These are phyloP conservation scores for Carex myosuroides DNA, from an alignment of 176 grass and related monocot species.

Conservation along the genomic window DNA sequence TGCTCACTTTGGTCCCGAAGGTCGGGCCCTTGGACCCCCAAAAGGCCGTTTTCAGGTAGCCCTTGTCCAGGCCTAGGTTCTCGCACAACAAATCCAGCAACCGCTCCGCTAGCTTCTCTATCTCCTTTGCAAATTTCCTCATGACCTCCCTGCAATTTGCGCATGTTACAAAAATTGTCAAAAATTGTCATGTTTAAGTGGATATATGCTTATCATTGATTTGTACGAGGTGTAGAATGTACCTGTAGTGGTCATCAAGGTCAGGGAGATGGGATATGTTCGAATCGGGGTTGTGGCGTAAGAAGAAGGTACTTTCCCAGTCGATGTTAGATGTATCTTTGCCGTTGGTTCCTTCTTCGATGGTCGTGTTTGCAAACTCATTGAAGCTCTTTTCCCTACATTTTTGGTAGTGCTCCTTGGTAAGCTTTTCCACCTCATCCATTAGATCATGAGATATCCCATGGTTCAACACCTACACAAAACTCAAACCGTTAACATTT, in stretches of 20 bases:
- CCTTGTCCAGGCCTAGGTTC: slow-evolving; percentile 78
- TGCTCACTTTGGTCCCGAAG: slow-evolving; percentile 87
- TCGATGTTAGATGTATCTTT: slow-evolving; percentile 43
- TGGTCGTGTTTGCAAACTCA: slow-evolving; percentile 51
- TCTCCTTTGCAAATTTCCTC: slow-evolving; percentile 50
- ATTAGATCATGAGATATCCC: slow-evolving; percentile 73
- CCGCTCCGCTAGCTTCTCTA: slow-evolving; percentile 61
- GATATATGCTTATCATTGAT: neutral
- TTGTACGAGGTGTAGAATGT: neutral
- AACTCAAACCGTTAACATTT: neutral
- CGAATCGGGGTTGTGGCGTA: slow-evolving; percentile 62
- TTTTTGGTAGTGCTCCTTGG: slow-evolving; percentile 66
- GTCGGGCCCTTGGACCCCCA: slow-evolving; percentile 56
- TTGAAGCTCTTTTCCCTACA: slow-evolving; percentile 41
- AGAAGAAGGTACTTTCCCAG: slow-evolving; percentile 98
- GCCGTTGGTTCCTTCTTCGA: slow-evolving; percentile 42
- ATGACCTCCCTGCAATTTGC: slow-evolving; percentile 42
- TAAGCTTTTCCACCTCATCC: slow-evolving; percentile 86
- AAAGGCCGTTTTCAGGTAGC: slow-evolving; percentile 58
- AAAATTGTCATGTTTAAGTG: neutral
- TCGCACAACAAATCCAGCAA: slow-evolving; percentile 77
- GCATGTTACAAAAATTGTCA: neutral
- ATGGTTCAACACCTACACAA: slow-evolving; percentile 70
- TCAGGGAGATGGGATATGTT: slow-evolving; percentile 52
- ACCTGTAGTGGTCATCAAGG: slow-evolving; percentile 75